Conservation (phyloP, 2,329 filamentous ascomycete genomes). For the Diaporthe citrichinensis region DNA sequence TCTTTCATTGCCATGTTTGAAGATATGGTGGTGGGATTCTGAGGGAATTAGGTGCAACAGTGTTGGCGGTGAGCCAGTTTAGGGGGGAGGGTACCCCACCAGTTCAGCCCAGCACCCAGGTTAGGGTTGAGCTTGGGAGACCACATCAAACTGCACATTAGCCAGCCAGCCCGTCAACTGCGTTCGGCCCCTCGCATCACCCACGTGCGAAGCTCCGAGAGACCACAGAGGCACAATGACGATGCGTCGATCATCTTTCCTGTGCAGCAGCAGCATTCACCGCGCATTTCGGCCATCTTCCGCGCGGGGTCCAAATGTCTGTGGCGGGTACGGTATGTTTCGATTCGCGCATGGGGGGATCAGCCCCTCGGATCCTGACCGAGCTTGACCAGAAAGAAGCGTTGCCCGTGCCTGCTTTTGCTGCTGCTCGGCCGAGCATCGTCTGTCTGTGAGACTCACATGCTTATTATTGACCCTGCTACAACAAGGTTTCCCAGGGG, state of each 20-base stretch:
- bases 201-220: not conserved
- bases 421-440: not conserved
- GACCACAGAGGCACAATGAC: not conserved
- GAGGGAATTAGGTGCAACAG: not conserved
- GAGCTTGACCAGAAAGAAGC: not conserved
- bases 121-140: not conserved
- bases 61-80: not conserved
- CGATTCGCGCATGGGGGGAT: constrained; percentile 3
- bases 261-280: constrained; percentile 4
- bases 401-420: not conserved
- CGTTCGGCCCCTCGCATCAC: not conserved
- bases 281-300: constrained; percentile 28
- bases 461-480: not conserved
- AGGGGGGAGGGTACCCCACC: not conserved
- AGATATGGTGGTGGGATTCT: not conserved
- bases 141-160: not conserved
- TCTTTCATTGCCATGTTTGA: too few species aligned
- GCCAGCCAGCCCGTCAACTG: not conserved
- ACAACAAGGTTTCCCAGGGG: not conserved
- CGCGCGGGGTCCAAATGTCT: constrained; percentile 4
- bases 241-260: not conserved
- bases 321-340: constrained; percentile 13
- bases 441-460: not conserved
- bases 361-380: constrained; percentile 23
- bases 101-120: not conserved